Base-by-base conservation (phyloP, 345 rosid genomes). In the Firmiana major region DNA sequence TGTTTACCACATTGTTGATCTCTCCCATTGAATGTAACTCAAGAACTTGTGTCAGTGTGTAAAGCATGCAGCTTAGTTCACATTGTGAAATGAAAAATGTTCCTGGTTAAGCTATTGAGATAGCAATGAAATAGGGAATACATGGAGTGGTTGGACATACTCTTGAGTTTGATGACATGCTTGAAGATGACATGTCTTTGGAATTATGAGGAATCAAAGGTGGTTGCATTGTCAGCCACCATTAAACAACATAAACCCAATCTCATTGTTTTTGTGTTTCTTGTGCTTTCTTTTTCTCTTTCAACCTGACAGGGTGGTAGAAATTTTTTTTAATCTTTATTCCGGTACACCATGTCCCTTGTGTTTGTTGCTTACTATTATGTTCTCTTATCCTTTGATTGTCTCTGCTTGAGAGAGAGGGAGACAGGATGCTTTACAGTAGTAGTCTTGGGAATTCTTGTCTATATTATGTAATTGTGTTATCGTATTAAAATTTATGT, bases 171-270 rank as follows among this genome's bases (percentile, higher is more conserved):
- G 63, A 85, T 80, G 78, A 34, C 59, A 78, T 15, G 74, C 0
- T 70, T 65, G 51, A n/a, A 70, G 36, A 79, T 79, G 38, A 53
- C 55, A 22, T 9, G 45, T 24, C 17, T 45, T 17, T 58, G 57
- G 69, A 72, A 77, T 65, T 34, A 60, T 49, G 80, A 67, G 58
- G 74, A 77, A 66, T 60, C 67, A 63, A 38, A 78, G 81, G 80
- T 81, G 68, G 85, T 67, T 79, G 83, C 67, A 45, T 59, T 36
- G 64, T 78, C 81, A 74, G 65, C 81, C 46, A 65, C 69, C 76
- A 70, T 67, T 76, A 67, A 75, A 51, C 49, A 62, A 49, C 48
- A 58, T 0, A 15, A 69, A 26, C 57, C 22, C 58, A 45, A 62
- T 17, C 28, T 43, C 45, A 21, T 57, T n/a, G 4, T 81, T 21